Percentiles rank a stretch among this genome's conserved stretches.
These are phyloP conservation scores for Aspergillus cejpii DNA, from an alignment of 2,329 filamentous ascomycete genomes.

Conservation along the genomic window DNA sequence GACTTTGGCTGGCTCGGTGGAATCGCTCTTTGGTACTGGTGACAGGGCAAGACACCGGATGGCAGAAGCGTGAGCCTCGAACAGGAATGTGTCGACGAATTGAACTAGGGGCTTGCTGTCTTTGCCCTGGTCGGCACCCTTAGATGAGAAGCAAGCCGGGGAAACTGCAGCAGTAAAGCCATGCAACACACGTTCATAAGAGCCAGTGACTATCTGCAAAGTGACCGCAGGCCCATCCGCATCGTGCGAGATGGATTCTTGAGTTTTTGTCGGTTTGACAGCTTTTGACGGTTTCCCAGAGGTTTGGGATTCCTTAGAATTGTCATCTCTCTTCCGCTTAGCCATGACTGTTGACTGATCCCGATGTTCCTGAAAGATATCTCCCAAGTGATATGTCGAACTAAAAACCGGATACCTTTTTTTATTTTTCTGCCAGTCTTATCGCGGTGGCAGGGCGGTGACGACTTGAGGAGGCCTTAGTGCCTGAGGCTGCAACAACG, in stretches of 20 bases:
- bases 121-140: constrained; percentile 19
- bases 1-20: constrained; percentile 65
- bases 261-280: constrained; percentile 26
- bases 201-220: constrained; percentile 87
- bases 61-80: constrained; percentile 85
- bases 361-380: neutral
- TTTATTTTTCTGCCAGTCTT: constrained; percentile 25
- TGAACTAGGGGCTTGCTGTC: constrained; percentile 43
- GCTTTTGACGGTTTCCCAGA: constrained; percentile 27
- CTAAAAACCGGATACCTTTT: constrained; percentile 18
- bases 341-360: constrained; percentile 28
- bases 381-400: neutral
- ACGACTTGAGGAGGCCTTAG: neutral
- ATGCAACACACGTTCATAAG: constrained; percentile 88
- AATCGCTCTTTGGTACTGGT: constrained; percentile 54
- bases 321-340: constrained; percentile 42
- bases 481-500: constrained; percentile 14
- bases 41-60: constrained; percentile 86
- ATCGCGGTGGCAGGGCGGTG: constrained; percentile 12
- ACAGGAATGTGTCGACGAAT: constrained; percentile 90
- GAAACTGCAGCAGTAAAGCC: constrained; percentile 74
- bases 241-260: constrained; percentile 16
- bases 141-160: constrained; percentile 20
- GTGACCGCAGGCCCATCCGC: constrained; percentile 43
- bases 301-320: constrained; percentile 22